Evolutionary conservation across 208 protist genomes (phyloP).

Genomic region (Trypanosoma conorhini): DNA sequence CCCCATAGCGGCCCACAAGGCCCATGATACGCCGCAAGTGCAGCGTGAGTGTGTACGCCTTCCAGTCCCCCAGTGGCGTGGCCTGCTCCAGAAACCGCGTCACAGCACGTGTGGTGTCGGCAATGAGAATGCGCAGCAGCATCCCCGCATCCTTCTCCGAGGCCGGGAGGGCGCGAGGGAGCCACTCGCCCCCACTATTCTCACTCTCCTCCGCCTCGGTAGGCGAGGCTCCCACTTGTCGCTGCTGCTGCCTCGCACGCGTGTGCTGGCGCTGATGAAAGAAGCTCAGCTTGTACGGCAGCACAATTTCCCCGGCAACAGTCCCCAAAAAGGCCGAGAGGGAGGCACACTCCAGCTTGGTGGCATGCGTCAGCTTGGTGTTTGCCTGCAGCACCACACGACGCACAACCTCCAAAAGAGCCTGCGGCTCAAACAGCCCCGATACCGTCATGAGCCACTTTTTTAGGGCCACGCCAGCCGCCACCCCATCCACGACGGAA

Average conservation of each 20-base stretch:
- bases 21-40: slow-evolving; percentile 31
- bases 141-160: slow-evolving; percentile 43
- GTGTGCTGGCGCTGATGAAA: not conserved
- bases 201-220: not conserved
- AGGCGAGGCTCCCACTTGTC: not conserved
- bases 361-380: slow-evolving; percentile 23
- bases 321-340: slow-evolving; percentile 40
- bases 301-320: slow-evolving; percentile 35
- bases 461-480: slow-evolving; percentile 38
- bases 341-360: slow-evolving; percentile 32
- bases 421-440: slow-evolving; percentile 29
- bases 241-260: slow-evolving; percentile 1
- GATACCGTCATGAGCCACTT: slow-evolving; percentile 41
- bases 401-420: slow-evolving; percentile 30
- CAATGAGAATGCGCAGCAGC: slow-evolving; percentile 41
- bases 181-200: slow-evolving; percentile 4
- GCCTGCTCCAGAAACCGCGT: slow-evolving; percentile 26
- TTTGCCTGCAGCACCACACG: slow-evolving; percentile 25
- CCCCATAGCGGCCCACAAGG: slow-evolving; percentile 21
- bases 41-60: slow-evolving; percentile 31
- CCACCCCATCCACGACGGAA: slow-evolving; percentile 56
- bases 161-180: slow-evolving; percentile 23
- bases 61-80: slow-evolving; percentile 43
- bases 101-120: slow-evolving; percentile 37
- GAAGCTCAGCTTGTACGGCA: slow-evolving; percentile 60